These are phyloP conservation scores for Spencermartinsiella europaea DNA, from an alignment of 805 yeast genomes.

Conservation along the genomic window DNA sequence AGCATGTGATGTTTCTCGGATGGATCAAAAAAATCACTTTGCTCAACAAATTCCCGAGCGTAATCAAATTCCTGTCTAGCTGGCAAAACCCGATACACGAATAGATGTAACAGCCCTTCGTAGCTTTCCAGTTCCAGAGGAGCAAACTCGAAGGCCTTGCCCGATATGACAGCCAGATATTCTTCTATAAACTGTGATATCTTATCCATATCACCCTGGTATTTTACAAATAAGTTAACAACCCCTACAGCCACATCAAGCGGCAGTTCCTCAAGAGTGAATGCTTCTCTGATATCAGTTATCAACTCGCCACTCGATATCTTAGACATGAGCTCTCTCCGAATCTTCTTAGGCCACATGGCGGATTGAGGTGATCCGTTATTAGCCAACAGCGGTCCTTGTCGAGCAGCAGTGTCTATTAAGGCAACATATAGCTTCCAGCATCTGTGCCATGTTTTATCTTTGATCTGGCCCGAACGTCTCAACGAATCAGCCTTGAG, in stretches of 20 bases:
- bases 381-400: background rate
- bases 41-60: conserved; percentile 15
- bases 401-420: conserved; percentile 13
- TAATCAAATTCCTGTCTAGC: conserved; percentile 14
- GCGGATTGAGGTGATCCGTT: background rate
- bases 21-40: conserved; percentile 4
- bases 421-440: conserved; percentile 21
- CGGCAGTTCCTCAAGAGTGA: conserved; percentile 2
- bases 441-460: conserved; percentile 15
- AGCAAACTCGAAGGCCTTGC: background rate
- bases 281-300: conserved; percentile 3
- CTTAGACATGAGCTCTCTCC: conserved; percentile 1
- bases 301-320: conserved; percentile 6
- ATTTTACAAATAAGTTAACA: conserved; percentile 2
- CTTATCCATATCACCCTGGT: background rate
- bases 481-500: conserved; percentile 3
- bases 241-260: conserved; percentile 8
- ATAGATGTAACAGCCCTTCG: conserved; percentile 8
- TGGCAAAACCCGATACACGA: conserved; percentile 16
- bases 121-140: conserved; percentile 5
- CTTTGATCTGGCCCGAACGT: conserved; percentile 6
- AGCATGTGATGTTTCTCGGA: background rate
- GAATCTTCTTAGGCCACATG: conserved; percentile 5
- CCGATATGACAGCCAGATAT: conserved; percentile 7
- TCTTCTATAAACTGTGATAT: conserved; percentile 3